Percentiles rank a stretch among this genome's conserved stretches.
phyloP scores from a whole-genome alignment of 371 early-diverging fungal genomes.

The Actinomortierella wolfii region DNA sequence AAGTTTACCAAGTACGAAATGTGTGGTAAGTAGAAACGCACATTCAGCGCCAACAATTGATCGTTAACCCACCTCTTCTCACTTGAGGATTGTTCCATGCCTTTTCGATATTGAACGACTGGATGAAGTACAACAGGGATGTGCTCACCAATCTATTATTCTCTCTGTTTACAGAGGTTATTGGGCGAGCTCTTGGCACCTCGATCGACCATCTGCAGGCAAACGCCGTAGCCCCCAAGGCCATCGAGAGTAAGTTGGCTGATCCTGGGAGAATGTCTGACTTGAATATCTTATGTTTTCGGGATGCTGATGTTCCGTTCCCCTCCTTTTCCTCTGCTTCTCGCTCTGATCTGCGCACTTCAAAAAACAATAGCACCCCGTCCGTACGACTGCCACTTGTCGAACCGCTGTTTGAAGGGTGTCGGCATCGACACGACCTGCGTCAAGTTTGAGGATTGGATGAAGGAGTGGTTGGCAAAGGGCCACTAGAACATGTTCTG shows the following conservation, averaged over 20 bases:
- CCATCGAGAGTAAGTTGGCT: slow-evolving; percentile 33
- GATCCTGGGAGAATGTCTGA: no score
- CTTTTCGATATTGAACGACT: slow-evolving; percentile 1
- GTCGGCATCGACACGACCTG: slow-evolving; percentile 54
- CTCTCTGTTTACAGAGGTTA: slow-evolving; percentile 42
- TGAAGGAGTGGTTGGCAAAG: slow-evolving; percentile 32
- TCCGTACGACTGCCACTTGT: slow-evolving; percentile 70
- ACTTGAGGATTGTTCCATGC: slow-evolving; percentile 8
- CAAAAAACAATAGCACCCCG: slow-evolving; percentile 49
- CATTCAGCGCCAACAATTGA: not conserved
- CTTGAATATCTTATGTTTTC: no score
- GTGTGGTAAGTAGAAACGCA: slow-evolving; percentile 54
- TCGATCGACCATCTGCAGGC: slow-evolving; percentile 58
- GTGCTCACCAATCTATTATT: slow-evolving; percentile 7
- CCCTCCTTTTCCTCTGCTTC: slow-evolving; percentile 3
- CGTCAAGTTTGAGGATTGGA: slow-evolving; percentile 67
- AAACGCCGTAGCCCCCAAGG: slow-evolving; percentile 52
- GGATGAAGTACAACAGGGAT: not conserved
- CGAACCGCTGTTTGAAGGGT: slow-evolving; percentile 57
- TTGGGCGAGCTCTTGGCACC: slow-evolving; percentile 55
- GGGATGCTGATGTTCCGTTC: not conserved
- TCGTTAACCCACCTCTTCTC: not conserved
- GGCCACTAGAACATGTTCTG: not conserved
- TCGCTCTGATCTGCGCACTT: not conserved
- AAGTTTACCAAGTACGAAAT: slow-evolving; percentile 80